Evolutionary conservation across 2,329 filamentous ascomycete genomes (phyloP), one percentile per base, ranked within the genome.

Genomic region (Epichloe sibirici): DNA sequence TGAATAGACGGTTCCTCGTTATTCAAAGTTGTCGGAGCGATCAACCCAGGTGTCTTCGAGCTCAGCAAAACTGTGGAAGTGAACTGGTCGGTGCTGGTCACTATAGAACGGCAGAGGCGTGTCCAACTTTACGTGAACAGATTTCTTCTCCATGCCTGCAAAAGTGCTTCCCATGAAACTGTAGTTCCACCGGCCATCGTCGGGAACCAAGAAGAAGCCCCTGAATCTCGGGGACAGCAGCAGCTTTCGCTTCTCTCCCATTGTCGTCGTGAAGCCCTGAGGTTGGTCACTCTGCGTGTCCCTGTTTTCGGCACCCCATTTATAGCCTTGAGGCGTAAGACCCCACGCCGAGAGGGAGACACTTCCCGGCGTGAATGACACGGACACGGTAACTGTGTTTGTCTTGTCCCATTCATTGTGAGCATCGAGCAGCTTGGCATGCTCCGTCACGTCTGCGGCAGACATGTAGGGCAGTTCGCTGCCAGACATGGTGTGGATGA

Each of bases 381-480:
- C 91, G 3, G 90, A 90, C 72, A 98, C 90, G 1, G 90, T 96
- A 53, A 96, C 82, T 0, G 89, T 95, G 74, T 90, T 93, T 68
- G 88, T 86, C 68, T 81, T 80, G 69, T 95, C 86, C 57, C 73
- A 70, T 46, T 69, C 63, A 12, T 60, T 58, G 67, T 98, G 90
- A 2, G 82, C 75, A 58, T 93, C 88, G 74, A 96, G 91, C 34
- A 98, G 77, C 51, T 87, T 86, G 25, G 94, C 83, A 65, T 98
- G 93, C 66, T 91, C 88, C 3, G 93, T 98, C 48, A 97, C 91
- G 67, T 98, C 93, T 62, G 84, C 82, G 2, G 93, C 87, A 15
- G 89, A 90, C 90, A 98, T 97, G 76, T 96, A 97, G 6, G 88
- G 88, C 44, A 91, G 82, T 71, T 98, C 93, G 64, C 93, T 95